Conservation (phyloP, 352 stramenopile species). For the Globisporangium nagaii region DNA sequence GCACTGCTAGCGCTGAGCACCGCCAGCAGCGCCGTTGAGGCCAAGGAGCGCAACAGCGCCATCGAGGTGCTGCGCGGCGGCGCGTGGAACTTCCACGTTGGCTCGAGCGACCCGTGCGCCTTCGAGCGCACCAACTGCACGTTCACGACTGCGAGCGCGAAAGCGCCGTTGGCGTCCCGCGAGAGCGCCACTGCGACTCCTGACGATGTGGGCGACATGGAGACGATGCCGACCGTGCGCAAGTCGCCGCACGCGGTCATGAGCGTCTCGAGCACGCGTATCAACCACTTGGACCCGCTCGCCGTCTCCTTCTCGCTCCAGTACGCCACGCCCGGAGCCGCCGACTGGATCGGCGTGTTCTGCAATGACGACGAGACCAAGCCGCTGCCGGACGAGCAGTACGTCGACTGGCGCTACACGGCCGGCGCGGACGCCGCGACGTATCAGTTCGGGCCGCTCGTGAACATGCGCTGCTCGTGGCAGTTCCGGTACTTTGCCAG, state of each 20-base stretch:
- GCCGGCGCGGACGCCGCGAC: neutral
- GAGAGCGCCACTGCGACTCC: neutral
- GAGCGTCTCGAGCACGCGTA: slow-evolving; percentile 9
- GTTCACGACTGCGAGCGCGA: neutral
- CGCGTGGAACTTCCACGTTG: slow-evolving; percentile 6
- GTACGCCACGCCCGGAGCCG: neutral
- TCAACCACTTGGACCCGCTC: slow-evolving; percentile 11
- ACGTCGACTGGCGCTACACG: slow-evolving; percentile 13
- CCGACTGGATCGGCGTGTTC: slow-evolving; percentile 14
- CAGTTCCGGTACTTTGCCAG: slow-evolving; percentile 20
- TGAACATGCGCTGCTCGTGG: slow-evolving; percentile 25
- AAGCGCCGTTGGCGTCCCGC: neutral
- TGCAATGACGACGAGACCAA: slow-evolving; percentile 10
- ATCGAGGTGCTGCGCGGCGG: slow-evolving; percentile 7
- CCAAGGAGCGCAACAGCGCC: slow-evolving; percentile 1
- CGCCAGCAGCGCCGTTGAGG: neutral
- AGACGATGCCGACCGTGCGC: slow-evolving; percentile 6
- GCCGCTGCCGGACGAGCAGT: slow-evolving; percentile 5
- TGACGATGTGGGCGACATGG: neutral
- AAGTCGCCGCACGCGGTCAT: slow-evolving; percentile 3
- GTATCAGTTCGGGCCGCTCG: slow-evolving; percentile 14
- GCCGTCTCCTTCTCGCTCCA: slow-evolving; percentile 10
- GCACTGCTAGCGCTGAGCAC: too few relatives aligned
- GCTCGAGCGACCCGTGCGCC: slow-evolving; percentile 1
- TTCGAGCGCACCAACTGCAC: slow-evolving; percentile 7